Evolutionary conservation across 257 asterid species (phyloP), one percentile per base, ranked within the genome.

Genomic region (Gentiana straminea): DNA sequence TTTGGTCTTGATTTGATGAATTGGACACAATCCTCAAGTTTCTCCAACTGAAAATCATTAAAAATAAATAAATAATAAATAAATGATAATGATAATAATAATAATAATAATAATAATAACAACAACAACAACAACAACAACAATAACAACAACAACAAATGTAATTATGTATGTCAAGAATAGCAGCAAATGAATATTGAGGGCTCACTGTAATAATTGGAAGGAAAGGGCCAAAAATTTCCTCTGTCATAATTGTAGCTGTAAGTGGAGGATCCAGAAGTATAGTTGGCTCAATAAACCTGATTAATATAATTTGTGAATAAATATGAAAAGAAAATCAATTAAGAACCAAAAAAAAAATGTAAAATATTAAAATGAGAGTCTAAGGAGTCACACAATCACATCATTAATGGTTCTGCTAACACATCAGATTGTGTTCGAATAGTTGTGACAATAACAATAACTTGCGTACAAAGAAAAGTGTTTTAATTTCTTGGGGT

Each of bases 221-320:
- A 58, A 85, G 95, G 60, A 88, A 55, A 49, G 95, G 95, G 33
- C 95, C 95, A 43, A 88, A 88, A 13, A 85, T 69, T 76, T 88
- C 97, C 60, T 83, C 95, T 5, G 72, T 70, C 97, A 85, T 88
- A 58, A 88, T 71, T 60, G 68, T 62, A 71, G 97, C 65, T 36
- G 72, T 58, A 33, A 72, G 62, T 1, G 97, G 97, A 66, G 95
- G 97, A 73, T 88, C 86, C 45, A 88, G 37, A 63, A 88, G 49
- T 56, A 88, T 3, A 13, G 97, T 88, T 46, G 97, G 94, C 61
- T 81, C 94, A 5, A 88, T 69, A 57, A 75, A 81, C 64, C 95
- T 88, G 80, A 24, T 56, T 65, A 11, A 2, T 33, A 2, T 39
- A 39, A 39, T 5, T 39, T 5, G 8, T 4, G 8, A 39, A 39